Evolutionary conservation across 2,329 filamentous ascomycete genomes (phyloP).

Genomic region (Aspergillus piperis): DNA sequence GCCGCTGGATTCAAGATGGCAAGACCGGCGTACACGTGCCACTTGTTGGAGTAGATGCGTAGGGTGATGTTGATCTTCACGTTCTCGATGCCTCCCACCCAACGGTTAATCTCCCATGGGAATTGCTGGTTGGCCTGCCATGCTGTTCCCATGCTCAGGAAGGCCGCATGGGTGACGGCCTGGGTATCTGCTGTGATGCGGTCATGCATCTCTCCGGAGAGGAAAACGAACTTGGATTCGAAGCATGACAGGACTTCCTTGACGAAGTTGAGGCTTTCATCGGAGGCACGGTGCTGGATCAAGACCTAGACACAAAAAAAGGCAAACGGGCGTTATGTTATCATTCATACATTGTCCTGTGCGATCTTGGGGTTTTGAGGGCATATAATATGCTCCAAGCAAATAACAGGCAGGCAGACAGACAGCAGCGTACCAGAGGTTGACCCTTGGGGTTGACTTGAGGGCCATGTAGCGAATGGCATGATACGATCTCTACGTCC

Average conservation of each 20-base stretch:
- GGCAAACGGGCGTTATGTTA: constrained; percentile 11
- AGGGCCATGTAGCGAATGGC: constrained; percentile 94
- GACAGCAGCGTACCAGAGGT: constrained; percentile 65
- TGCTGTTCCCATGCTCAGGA: constrained; percentile 95
- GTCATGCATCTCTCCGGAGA: constrained; percentile 86
- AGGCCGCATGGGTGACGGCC: constrained; percentile 95
- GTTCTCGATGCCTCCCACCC: constrained; percentile 96
- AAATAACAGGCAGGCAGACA: background rate
- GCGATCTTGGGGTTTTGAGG: background rate
- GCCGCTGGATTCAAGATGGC: constrained; percentile 96
- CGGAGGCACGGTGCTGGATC: constrained; percentile 86
- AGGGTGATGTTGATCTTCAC: constrained; percentile 98
- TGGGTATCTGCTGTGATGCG: constrained; percentile 98
- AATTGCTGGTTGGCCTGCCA: constrained; percentile 96
- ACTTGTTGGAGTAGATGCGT: constrained; percentile 97
- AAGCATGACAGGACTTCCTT: constrained; percentile 81
- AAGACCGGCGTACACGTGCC: constrained; percentile 97
- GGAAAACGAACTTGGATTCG: constrained; percentile 79
- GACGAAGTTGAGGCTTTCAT: constrained; percentile 74
- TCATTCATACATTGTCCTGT: constrained; percentile 20
- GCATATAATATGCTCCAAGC: too few species aligned
- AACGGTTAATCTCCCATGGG: constrained; percentile 94
- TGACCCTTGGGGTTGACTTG: constrained; percentile 85
- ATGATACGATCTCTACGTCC: constrained; percentile 92
- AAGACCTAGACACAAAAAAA: constrained; percentile 57